Evolutionary conservation across 441 rosid species (phyloP).

Genomic region (Syzygium malaccense): DNA sequence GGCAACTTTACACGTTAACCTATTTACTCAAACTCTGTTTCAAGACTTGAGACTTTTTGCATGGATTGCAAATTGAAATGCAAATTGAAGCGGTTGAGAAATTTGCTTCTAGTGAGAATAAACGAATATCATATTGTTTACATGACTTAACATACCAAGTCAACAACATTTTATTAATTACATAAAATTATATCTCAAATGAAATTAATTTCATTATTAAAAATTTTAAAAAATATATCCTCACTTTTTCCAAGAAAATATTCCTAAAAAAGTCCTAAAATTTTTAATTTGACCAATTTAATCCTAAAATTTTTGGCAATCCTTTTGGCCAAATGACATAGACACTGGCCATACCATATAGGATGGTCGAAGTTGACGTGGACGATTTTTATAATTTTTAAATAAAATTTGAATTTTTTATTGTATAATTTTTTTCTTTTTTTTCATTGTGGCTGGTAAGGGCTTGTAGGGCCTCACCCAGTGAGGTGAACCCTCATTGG

Average conservation of each 20-base stretch:
- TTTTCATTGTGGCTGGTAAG: too few species aligned
- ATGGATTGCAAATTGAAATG: not conserved
- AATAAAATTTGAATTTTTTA: too few species aligned
- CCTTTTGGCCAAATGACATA: too few species aligned
- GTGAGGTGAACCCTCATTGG: rapidly evolving
- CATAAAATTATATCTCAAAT: not conserved
- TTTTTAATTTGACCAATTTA: too few species aligned
- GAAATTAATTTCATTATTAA: not conserved
- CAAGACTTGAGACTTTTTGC: not conserved
- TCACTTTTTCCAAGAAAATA: not conserved
- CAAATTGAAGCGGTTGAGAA: not conserved
- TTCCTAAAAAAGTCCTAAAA: too few species aligned
- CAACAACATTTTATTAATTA: not conserved
- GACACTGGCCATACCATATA: too few species aligned
- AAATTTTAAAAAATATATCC: not conserved
- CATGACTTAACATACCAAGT: not conserved
- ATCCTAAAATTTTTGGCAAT: too few species aligned
- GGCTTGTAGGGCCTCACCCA: too few species aligned
- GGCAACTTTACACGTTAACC: not conserved
- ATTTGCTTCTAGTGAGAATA: not conserved
- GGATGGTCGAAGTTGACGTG: too few species aligned
- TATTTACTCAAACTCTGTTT: not conserved
- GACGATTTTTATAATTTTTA: too few species aligned
- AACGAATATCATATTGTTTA: not conserved
- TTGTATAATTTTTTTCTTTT: too few species aligned